Base-by-base conservation (phyloP, 2,329 filamentous ascomycete species). In the Huntiella savannae region DNA sequence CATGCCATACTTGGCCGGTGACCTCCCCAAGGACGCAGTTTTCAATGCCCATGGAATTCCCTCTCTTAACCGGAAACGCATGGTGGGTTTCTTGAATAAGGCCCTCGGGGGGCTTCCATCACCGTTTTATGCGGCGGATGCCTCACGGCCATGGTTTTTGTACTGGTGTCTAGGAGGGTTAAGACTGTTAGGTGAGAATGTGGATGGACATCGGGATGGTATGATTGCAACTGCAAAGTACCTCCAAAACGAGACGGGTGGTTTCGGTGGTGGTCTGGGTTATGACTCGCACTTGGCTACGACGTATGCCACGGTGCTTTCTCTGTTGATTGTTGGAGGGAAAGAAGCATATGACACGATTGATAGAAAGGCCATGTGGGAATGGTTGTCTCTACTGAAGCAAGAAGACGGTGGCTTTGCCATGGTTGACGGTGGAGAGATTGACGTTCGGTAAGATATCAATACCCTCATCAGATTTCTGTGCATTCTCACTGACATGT, bases 261-360 rank as follows among this genome's bases (percentile, higher is more conserved):
- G 91, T 2, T 94, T 94, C 59, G 91, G 86, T 45, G 91, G 88
- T 52, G 87, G 91, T n/a, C 81, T 86, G 60, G 86, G 88, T 22
- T 91, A 96, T 59, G 70, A 75, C 53, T 86, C 84, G 45, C 91
- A 98, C 62, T 72, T 91, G 54, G 91, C 91, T 48, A 80, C 83
- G 40, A 85, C 82, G 1, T 98, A 96, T 68, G 86, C 87, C 41
- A 73, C 79, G 36, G 64, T 93, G 15, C 71, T 98, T 49, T 76
- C 82, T 40, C 67, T 98, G 44, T 75, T 80, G 17, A 73, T 86
- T 51, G 81, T 88, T 37, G 85, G 83, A 44, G 84, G 82, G 6
- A 64, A 79, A 49, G 77, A 81, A 48, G 74, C 75, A 37, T 82
- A 85, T 58, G 71, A 78, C 50, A 65, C 84, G 46, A 74, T 96